A percentile compares a stretch with the other conserved stretches of the same genome.
These are phyloP conservation scores for Fusarium sp. DNA, from an alignment of 2,329 filamentous ascomycete species.

Conservation along the genomic window DNA sequence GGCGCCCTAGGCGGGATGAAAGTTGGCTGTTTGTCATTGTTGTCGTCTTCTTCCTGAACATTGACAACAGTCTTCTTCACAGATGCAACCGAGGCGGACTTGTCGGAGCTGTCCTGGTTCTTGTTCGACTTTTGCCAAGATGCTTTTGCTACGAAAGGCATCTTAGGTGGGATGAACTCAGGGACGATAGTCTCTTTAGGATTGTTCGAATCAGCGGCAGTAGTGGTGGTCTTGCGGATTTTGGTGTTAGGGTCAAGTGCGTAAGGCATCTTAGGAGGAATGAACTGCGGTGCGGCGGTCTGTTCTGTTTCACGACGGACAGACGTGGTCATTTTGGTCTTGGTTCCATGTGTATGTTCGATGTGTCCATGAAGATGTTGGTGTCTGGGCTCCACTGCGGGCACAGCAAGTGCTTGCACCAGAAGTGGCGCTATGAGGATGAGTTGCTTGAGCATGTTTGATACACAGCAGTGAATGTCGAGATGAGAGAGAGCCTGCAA, in stretches of 20 bases:
- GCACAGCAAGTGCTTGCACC: constrained; percentile 36
- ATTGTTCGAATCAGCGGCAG: background rate
- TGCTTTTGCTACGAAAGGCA: constrained; percentile 23
- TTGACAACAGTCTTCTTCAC: constrained; percentile 14
- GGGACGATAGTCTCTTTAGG: constrained; percentile 6
- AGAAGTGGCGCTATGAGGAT: constrained; percentile 38
- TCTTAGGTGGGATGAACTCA: constrained; percentile 28
- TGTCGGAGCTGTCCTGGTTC: background rate
- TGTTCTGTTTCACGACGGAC: constrained; percentile 5
- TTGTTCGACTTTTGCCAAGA: background rate
- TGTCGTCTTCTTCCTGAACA: background rate
- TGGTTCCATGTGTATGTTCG: constrained; percentile 21
- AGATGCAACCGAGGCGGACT: constrained; percentile 1
- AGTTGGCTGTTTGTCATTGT: background rate
- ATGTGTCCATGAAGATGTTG: constrained; percentile 29
- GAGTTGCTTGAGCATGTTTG: constrained; percentile 37
- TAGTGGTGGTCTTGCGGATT: constrained; percentile 6
- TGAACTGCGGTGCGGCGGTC: constrained; percentile 16
- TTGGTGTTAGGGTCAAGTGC: constrained; percentile 24
- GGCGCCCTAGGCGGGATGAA: constrained; percentile 27
- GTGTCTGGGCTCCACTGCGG: constrained; percentile 27
- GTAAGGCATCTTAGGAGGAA: constrained; percentile 20
- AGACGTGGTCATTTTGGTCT: constrained; percentile 12
- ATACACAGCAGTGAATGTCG: background rate
- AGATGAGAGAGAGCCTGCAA: background rate